Evolutionary conservation across 306 rosid genomes (phyloP).

Genomic region (Lupinus albus): DNA sequence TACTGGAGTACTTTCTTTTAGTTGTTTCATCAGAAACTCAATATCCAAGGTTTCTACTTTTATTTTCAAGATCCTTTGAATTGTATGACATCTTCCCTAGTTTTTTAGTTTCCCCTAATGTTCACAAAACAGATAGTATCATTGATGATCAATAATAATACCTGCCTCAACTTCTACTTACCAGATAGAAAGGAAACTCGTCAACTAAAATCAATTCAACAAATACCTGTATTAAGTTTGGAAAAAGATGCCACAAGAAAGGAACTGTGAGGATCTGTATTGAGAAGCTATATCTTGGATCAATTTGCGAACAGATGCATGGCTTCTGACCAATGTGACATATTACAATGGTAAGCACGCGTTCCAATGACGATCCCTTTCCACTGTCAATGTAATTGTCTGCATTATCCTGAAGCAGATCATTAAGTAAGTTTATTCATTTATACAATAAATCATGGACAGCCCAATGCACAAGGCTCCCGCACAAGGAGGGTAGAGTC

Average conservation of each 20-base stretch:
- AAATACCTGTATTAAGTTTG: constrained; percentile 74
- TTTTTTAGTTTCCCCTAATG: constrained; percentile 15
- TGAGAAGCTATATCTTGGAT: constrained; percentile 77
- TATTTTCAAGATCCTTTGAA: constrained; percentile 18
- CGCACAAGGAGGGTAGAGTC: no score
- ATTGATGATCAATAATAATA: constrained; percentile 1
- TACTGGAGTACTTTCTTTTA: constrained; percentile 4
- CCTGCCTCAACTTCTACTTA: neutral
- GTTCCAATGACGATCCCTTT: constrained; percentile 73
- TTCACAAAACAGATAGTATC: constrained; percentile 34
- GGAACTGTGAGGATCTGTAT: constrained; percentile 90
- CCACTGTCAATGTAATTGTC: constrained; percentile 40
- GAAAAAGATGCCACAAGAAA: constrained; percentile 80
- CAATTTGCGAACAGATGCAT: constrained; percentile 64
- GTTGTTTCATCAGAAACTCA: constrained; percentile 19
- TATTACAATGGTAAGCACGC: constrained; percentile 59
- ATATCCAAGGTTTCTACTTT: constrained; percentile 2
- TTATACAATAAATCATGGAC: neutral
- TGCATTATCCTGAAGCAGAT: constrained; percentile 60
- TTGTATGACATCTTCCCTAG: constrained; percentile 1
- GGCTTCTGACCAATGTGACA: constrained; percentile 77
- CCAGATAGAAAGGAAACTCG: neutral
- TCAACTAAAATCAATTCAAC: constrained; percentile 16
- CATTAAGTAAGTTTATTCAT: constrained; percentile 33
- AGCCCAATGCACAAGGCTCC: no score